A percentile compares a stretch with the other conserved stretches of the same genome.
These are phyloP conservation scores for Candida orba DNA, from an alignment of 805 yeast species.

Conservation along the genomic window DNA sequence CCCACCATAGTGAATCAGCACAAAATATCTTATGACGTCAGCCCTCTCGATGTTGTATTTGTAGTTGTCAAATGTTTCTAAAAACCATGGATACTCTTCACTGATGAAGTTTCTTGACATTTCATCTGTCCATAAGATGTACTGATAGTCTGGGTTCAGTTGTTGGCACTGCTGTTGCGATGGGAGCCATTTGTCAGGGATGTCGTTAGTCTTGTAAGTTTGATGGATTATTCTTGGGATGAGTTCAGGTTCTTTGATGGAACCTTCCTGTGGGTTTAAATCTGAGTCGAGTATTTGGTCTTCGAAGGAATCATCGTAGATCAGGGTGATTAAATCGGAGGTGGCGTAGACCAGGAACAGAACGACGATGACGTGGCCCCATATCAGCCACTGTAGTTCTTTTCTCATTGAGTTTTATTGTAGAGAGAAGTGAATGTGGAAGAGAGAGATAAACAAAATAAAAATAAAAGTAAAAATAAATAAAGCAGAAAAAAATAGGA, in stretches of 20 bases:
- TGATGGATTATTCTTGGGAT: slow-evolving; percentile 93
- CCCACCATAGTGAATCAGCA: slow-evolving; percentile 79
- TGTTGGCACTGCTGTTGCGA: slow-evolving; percentile 74
- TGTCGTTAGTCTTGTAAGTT: slow-evolving; percentile 71
- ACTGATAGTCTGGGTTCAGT: slow-evolving; percentile 81
- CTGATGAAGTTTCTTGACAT: slow-evolving; percentile 72
- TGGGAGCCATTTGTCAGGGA: slow-evolving; percentile 76
- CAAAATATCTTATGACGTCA: slow-evolving; percentile 85
- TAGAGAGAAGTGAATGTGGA: too few species aligned
- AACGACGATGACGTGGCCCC: slow-evolving; percentile 45
- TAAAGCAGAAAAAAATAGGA: too few species aligned
- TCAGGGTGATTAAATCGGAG: slow-evolving; percentile 64
- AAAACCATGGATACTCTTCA: slow-evolving; percentile 81
- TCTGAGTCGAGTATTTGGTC: slow-evolving; percentile 62
- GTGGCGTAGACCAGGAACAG: slow-evolving; percentile 46
- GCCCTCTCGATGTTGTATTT: slow-evolving; percentile 82
- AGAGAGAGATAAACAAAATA: too few species aligned
- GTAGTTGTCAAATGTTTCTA: slow-evolving; percentile 69
- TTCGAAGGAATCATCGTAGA: slow-evolving; percentile 62
- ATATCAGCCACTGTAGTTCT: slow-evolving; percentile 54
- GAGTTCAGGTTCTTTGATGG: slow-evolving; percentile 39
- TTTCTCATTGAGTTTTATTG: slow-evolving; percentile 43
- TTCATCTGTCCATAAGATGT: slow-evolving; percentile 86
- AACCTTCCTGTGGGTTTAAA: slow-evolving; percentile 43
- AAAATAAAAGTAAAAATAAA: too few species aligned